Evolutionary conservation across 768 basidiomycete species (phyloP), one percentile per base, ranked within the genome.

Genomic region (Rhizopogon salebrosus): DNA sequence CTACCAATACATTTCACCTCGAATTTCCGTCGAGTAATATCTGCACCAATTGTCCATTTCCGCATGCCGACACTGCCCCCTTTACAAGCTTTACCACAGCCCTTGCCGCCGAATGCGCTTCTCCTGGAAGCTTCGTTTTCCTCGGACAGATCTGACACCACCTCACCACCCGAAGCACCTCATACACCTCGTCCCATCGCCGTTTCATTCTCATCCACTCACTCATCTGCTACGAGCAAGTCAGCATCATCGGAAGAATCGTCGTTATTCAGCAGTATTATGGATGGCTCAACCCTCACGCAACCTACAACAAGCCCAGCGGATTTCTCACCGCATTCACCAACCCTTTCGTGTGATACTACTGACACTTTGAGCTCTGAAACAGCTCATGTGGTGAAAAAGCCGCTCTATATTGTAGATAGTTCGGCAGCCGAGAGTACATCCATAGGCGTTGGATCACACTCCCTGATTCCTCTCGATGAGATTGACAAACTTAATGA

Each of bases 61-160:
- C 80, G 83, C 36, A 85, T 87, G 79, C 87, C 87, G 23, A 80
- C 84, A 11, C 69, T 87, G 22, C 78, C 85, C 13, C 84, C 84
- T n/a, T 61, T 80, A 27, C 82, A 75, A 50, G 79, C 84, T 23
- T 68, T 60, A 56, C 73, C 53, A 22, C 68, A 54, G 41, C 57
- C 54, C 34, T 61, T 62, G 52, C 68, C 65, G 29, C 65, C 61
- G 23, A 68, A 54, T 45, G 54, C 62, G 16, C 41, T 61, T 20
- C 43, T 66, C 1, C 26, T 64, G 37, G 35, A 57, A 6, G 66
- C 62, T 31, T 50, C 52, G 7, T 23, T 51, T 52, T 66, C 68
- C 18, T 48, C 49, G 7, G 64, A 68, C 41, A 70, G 49, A 49
- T 10, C 61, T 6, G 66, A 68, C n/a, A 29, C 54, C 31, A 38